Percentiles rank a stretch among this genome's conserved stretches.
Conservation (phyloP, 768 basidiomycete genomes). For the Steccherinum ochraceum region DNA sequence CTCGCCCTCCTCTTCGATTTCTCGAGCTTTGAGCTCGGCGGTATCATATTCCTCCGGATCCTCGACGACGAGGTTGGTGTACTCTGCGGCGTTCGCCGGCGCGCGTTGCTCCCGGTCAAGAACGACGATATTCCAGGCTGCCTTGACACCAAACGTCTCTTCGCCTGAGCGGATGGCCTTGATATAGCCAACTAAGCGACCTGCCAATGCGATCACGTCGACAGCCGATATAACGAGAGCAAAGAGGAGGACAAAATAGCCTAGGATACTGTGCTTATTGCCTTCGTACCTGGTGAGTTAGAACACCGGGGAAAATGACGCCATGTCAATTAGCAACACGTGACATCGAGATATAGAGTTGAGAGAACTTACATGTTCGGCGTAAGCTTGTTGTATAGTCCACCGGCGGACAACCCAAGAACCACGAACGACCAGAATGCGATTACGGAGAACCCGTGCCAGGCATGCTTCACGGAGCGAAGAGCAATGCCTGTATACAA, state of each 20-base stretch:
- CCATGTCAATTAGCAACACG: not conserved
- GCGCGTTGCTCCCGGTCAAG: constrained; percentile 36
- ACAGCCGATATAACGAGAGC: constrained; percentile 39
- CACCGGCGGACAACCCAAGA: constrained; percentile 63
- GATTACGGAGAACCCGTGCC: constrained; percentile 49
- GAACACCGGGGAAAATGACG: not conserved
- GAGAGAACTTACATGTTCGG: constrained; percentile 68
- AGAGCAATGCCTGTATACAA: constrained; percentile 61
- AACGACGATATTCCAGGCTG: constrained; percentile 54
- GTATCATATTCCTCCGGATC: constrained; percentile 52
- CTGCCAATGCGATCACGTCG: constrained; percentile 47
- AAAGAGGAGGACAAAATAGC: constrained; percentile 47
- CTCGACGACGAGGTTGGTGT: constrained; percentile 48
- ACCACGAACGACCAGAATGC: constrained; percentile 56
- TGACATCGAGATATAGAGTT: not conserved
- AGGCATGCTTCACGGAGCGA: constrained; percentile 68
- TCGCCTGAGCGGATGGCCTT: constrained; percentile 26
- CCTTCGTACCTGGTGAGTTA: constrained; percentile 62
- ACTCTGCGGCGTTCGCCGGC: constrained; percentile 35
- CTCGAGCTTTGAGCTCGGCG: constrained; percentile 31
- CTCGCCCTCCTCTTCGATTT: constrained; percentile 11
- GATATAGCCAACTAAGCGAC: constrained; percentile 47
- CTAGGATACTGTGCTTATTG: constrained; percentile 52
- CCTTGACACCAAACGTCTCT: constrained; percentile 37
- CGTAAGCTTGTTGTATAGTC: constrained; percentile 70